Base-by-base conservation (phyloP, 495 filamentous ascomycete genomes). In the Lasiosphaeria miniovina region DNA sequence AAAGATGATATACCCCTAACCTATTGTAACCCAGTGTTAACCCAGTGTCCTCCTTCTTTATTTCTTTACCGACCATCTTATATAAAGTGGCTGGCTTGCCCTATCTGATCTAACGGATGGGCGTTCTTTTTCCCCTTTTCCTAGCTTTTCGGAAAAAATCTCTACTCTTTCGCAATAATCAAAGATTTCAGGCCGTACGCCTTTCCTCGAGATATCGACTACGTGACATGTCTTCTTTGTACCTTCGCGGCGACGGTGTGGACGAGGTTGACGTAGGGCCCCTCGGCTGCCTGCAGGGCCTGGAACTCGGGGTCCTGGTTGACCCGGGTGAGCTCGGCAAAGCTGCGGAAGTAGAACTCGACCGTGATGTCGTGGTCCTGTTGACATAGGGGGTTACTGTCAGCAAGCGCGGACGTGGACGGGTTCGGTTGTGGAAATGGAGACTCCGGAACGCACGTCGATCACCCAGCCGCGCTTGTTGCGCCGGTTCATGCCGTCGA, bases 341-440 rank as follows among this genome's bases (percentile, higher is more conserved):
- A 51, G 49, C 10, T 51, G 49, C 49, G 49, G 49, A 51, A 51
- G 49, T 51, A 51, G 24, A 51, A 51, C 24, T 51, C 49, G 24
- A 51, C 49, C 3, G 49, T 46, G 4, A 46, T 46, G 43, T 46
- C 43, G 43, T 46, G 43, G 43, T 46, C 43, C 43, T 46, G 38
- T 41, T 41, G 14, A 9, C 14, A 9, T 41, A 8, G 14, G 38
- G 14, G 38, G 38, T 9, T 9, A 9, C 38, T 9, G 38, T 41
- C 7, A 9, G 38, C 7, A 14, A 41, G 38, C 7, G 14, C 8
- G 14, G 38, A 14, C 8, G 38, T 41, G 7, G 38, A 41, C 14
- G 38, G 38, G 38, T 41, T 41, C 3, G 12, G 12, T 3, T 8
- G 12, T 49, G 4, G 17, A 15, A 8, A n/a, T 49, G 24, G 17